Percentiles rank a stretch among this genome's conserved stretches.
Evolutionary conservation across 495 filamentous ascomycete species (phyloP).

Genomic region (Ascodesmis nigricans): DNA sequence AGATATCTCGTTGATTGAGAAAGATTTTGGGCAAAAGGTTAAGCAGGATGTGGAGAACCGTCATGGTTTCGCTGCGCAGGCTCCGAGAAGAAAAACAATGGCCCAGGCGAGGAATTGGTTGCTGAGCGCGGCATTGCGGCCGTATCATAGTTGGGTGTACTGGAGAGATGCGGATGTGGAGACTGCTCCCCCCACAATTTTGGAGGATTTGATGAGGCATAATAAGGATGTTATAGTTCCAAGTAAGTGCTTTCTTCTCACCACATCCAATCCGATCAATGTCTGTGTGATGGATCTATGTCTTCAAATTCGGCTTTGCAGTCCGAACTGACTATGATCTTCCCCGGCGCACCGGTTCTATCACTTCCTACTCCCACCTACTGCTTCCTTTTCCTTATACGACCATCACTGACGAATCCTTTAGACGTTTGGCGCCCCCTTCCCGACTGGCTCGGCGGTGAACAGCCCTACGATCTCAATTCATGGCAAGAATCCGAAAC

Average conservation of each 20-base stretch:
- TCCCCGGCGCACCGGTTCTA: not conserved
- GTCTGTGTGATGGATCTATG: slow-evolving; percentile 14
- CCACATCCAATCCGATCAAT: not conserved
- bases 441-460: slow-evolving; percentile 96
- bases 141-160: slow-evolving; percentile 97
- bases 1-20: slow-evolving; percentile 93
- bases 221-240: slow-evolving; percentile 98
- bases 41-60: slow-evolving; percentile 95
- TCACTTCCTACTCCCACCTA: too few species aligned
- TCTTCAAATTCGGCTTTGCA: too few species aligned
- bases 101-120: slow-evolving; percentile 96
- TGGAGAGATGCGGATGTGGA: slow-evolving; percentile 98
- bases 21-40: slow-evolving; percentile 96
- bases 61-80: slow-evolving; percentile 94
- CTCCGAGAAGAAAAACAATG: slow-evolving; percentile 84
- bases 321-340: slow-evolving; percentile 11
- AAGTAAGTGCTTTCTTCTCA: slow-evolving; percentile 48
- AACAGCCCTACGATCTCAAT: slow-evolving; percentile 97
- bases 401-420: too few species aligned
- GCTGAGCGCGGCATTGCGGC: slow-evolving; percentile 74
- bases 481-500: slow-evolving; percentile 99
- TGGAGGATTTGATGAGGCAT: slow-evolving; percentile 96
- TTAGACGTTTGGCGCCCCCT: slow-evolving; percentile 95
- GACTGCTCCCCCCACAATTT: slow-evolving; percentile 82
- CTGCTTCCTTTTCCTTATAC: too few species aligned